Percentiles rank a stretch among this genome's conserved stretches.
These are phyloP conservation scores for Priceomyces fermenticarens DNA, from an alignment of 805 yeast species.

Conservation along the genomic window DNA sequence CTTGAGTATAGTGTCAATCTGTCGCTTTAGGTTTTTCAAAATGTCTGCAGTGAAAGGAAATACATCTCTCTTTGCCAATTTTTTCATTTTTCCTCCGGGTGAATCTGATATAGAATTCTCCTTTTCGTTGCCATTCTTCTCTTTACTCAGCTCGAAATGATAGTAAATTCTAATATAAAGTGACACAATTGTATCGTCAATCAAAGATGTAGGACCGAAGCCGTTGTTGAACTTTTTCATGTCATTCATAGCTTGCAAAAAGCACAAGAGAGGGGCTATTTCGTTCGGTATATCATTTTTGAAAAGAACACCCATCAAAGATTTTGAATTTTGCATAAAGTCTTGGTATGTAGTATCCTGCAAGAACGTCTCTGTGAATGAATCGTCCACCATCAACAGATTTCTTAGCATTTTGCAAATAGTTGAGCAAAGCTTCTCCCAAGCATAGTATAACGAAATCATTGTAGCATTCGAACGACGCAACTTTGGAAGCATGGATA, in stretches of 20 bases:
- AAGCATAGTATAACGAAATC: slow-evolving; percentile 58
- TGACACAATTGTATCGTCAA: slow-evolving; percentile 70
- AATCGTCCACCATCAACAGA: slow-evolving; percentile 38
- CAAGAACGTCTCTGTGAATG: slow-evolving; percentile 52
- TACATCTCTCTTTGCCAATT: slow-evolving; percentile 40
- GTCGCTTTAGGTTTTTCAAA: slow-evolving; percentile 24
- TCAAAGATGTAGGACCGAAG: slow-evolving; percentile 69
- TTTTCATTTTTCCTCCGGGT: slow-evolving; percentile 31
- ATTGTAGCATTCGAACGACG: slow-evolving; percentile 76
- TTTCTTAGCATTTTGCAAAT: slow-evolving; percentile 52
- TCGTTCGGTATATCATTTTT: slow-evolving; percentile 33
- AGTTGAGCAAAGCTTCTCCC: slow-evolving; percentile 60
- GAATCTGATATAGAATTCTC: slow-evolving; percentile 17
- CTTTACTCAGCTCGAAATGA: slow-evolving; percentile 11
- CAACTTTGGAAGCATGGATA: slow-evolving; percentile 65
- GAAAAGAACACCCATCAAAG: slow-evolving; percentile 19
- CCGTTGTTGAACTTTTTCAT: slow-evolving; percentile 75
- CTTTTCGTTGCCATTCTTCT: not conserved
- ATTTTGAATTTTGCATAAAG: slow-evolving; percentile 39
- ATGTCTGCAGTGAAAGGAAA: slow-evolving; percentile 39
- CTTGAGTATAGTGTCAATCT: slow-evolving; percentile 28
- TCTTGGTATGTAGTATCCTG: slow-evolving; percentile 41
- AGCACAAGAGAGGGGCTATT: slow-evolving; percentile 38
- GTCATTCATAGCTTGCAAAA: slow-evolving; percentile 52
- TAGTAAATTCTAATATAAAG: slow-evolving; percentile 52